Evolutionary conservation across 225 moss, liverwort and hornwort species (phyloP), one percentile per base, ranked within the genome.

Genomic region (Thuidium tamariscinum): DNA sequence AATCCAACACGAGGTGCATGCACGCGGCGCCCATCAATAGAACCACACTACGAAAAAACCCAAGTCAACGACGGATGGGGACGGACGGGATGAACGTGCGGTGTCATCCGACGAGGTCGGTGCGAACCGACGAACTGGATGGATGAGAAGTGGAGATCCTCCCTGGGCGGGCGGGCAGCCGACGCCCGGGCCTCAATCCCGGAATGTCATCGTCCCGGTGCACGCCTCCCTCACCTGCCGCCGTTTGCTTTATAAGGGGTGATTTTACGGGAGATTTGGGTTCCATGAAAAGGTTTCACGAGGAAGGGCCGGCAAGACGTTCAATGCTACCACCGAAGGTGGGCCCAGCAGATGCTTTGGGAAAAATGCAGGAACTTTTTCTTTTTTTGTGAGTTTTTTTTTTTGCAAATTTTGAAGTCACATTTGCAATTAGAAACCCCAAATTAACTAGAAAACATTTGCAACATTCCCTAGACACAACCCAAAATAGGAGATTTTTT

Each of bases 1-100:
- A 67, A 67, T 66, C 30, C 39, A 32, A 76, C 83, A 83, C 67
- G 83, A 57, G 83, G 39, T 69, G 60, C 83, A 87, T 83, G 87
- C 77, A 87, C 83, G 83, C 83, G 83, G 77, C 87, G 67, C 60
- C 69, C 87, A 87, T 87, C 87, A 87, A 87, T 68, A 60, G 68
- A 29, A 32, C 76, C 59, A 51, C 82, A 71, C 30, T 23, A 78
- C 32, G 44, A 20, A 34, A 32, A 13, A 23, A 15, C 5, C 14
- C 20, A 82, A 65, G 87, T 87, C 81, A 87, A 87, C 87, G 19
- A 46, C 17, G 29, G 46, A 9, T 41, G n/a, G 29, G 7, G 10
- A 29, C 16, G 46, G 32, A 11, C 5, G 9, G 56, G 82, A 87
- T 74, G 87, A 82, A 82, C 21, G 67, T 20, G 2, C 13, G 39